Evolutionary conservation across 2,329 filamentous ascomycete species (phyloP).

Genomic region (Zymoseptoria crescenta): DNA sequence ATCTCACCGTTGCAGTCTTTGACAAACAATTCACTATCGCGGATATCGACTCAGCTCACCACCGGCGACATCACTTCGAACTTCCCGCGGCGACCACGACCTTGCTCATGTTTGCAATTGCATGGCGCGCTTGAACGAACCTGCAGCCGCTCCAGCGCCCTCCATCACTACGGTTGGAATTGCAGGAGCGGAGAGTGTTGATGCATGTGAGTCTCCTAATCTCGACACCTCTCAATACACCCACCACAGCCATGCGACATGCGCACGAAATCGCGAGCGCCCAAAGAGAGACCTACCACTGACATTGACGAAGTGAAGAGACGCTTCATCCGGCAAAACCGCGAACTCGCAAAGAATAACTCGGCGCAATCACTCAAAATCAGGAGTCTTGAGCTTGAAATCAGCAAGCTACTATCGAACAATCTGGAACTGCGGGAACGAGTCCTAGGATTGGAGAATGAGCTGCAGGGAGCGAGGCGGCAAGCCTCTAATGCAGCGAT

Average conservation of each 20-base stretch:
- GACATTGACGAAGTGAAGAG: conserved; percentile 55
- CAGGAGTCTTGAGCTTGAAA: conserved; percentile 67
- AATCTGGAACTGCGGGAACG: conserved; percentile 67
- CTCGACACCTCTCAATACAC: neutral
- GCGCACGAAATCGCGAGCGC: conserved; percentile 27
- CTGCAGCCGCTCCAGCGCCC: conserved; percentile 46
- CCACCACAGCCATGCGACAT: conserved; percentile 13
- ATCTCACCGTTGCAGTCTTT: neutral
- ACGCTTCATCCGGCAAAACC: conserved; percentile 73
- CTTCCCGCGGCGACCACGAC: neutral
- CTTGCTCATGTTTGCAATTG: conserved; percentile 1
- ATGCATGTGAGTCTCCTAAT: conserved; percentile 53
- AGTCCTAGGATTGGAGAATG: conserved; percentile 60
- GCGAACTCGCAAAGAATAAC: conserved; percentile 71
- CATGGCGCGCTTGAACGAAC: conserved; percentile 79
- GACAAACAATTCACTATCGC: neutral
- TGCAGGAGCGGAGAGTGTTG: conserved; percentile 52
- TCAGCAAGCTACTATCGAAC: conserved; percentile 65
- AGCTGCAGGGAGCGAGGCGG: conserved; percentile 48
- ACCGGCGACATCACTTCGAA: neutral
- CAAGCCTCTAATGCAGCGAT: conserved; percentile 56
- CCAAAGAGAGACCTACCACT: conserved; percentile 18
- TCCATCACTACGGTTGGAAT: conserved; percentile 11
- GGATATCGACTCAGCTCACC: neutral
- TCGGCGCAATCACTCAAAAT: conserved; percentile 71